These are phyloP conservation scores for Poterioochromonas sp. DNA, from an alignment of 352 stramenopile genomes.

Conservation along the genomic window DNA sequence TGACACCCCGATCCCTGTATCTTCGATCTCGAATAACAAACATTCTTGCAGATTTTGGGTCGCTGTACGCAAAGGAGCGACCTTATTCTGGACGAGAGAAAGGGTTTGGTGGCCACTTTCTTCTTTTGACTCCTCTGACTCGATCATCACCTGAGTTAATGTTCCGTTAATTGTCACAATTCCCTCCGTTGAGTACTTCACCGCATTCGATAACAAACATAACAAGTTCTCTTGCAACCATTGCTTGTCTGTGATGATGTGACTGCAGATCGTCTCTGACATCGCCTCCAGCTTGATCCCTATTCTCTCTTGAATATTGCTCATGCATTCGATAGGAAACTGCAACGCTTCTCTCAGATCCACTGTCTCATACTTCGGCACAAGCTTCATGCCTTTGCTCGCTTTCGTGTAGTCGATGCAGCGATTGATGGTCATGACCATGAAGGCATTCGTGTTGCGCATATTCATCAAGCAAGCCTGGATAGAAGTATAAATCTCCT, in stretches of 20 bases:
- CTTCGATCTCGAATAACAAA: background rate
- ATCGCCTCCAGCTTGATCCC: background rate
- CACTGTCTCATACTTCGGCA: background rate
- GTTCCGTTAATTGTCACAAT: background rate
- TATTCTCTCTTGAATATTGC: background rate
- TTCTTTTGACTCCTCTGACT: background rate
- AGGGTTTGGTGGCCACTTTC: background rate
- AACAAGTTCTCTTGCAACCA: slow-evolving; percentile 21
- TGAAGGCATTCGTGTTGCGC: slow-evolving; percentile 1
- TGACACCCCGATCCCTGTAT: slow-evolving; percentile 1
- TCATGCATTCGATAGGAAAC: slow-evolving; percentile 19
- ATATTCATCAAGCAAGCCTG: no score
- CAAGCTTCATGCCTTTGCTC: background rate
- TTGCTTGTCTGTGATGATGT: slow-evolving; percentile 28
- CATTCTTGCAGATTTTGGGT: background rate
- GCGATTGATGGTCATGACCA: slow-evolving; percentile 23
- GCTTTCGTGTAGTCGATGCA: slow-evolving; percentile 19
- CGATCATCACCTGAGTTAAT: background rate
- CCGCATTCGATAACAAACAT: slow-evolving; percentile 25
- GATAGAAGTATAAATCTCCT: no score
- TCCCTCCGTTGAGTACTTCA: slow-evolving; percentile 23
- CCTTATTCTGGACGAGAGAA: background rate
- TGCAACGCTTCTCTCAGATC: background rate
- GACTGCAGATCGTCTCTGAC: background rate
- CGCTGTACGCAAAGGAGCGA: background rate